phyloP scores from a whole-genome alignment of 1,284 basidiomycete genomes.

The Pseudozyma sp. region DNA sequence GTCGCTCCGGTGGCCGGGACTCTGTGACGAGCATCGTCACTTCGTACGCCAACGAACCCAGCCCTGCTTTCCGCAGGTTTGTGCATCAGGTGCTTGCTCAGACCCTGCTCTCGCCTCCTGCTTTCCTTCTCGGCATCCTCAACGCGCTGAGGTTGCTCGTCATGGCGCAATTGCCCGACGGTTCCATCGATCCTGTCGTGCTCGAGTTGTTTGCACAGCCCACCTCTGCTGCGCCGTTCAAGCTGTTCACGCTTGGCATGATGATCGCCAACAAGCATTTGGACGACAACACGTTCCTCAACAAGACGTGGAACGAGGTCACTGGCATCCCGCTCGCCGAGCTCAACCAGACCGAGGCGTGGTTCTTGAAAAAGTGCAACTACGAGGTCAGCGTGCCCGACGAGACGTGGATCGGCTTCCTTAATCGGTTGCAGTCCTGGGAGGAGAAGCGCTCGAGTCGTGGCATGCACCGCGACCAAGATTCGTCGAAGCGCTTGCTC shows the following conservation, averaged over 20 bases:
- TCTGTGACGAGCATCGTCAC: constrained; percentile 30
- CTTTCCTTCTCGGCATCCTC: constrained; percentile 61
- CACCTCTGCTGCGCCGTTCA: constrained; percentile 63
- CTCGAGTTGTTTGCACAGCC: constrained; percentile 64
- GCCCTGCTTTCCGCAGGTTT: constrained; percentile 65
- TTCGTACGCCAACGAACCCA: constrained; percentile 56
- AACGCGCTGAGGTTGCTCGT: constrained; percentile 59
- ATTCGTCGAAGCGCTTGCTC: constrained; percentile 48
- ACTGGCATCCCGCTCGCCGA: constrained; percentile 66
- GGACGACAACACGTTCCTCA: constrained; percentile 68
- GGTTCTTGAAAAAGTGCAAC: constrained; percentile 62
- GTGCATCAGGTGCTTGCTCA: constrained; percentile 66
- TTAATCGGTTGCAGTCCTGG: constrained; percentile 50
- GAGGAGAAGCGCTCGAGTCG: constrained; percentile 47
- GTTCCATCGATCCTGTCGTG: constrained; percentile 51
- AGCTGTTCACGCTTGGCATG: constrained; percentile 63
- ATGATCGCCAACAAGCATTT: constrained; percentile 69
- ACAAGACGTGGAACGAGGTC: constrained; percentile 69
- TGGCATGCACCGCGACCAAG: constrained; percentile 42
- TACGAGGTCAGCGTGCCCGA: constrained; percentile 63
- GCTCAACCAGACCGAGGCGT: constrained; percentile 66
- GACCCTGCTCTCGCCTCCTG: constrained; percentile 63
- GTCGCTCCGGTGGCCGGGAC: constrained; percentile 29
- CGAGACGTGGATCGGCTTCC: constrained; percentile 61
- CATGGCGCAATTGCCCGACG: constrained; percentile 48